Base-by-base conservation (phyloP, 2,329 filamentous ascomycete genomes). In the Colletotrichum neosansevieriae region DNA sequence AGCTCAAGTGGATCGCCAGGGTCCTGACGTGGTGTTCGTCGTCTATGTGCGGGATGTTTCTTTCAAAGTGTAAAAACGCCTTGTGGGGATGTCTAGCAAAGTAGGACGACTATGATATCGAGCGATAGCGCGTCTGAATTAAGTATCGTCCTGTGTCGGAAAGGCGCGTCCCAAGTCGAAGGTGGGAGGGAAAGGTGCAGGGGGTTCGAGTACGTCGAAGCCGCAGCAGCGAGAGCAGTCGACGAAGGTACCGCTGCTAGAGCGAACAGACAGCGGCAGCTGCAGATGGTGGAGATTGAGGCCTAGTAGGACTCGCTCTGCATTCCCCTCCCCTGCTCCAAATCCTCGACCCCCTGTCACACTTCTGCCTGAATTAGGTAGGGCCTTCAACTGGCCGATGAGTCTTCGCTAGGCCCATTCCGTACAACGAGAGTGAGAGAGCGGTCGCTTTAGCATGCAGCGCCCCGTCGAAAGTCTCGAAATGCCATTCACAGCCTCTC, bases 201-300 rank as follows among this genome's bases (percentile, higher is more conserved):
- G 24, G 42, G 50, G n/a, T 38, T 15, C 13, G 15, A 44, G 58
- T 67, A 53, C 38, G 42, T 29, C 29, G 49, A 29, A 44, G 40
- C 42, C 63, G 60, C 65, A 50, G 60, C 61, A 58, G 21, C 36
- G 38, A 54, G 21, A 24, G 61, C 61, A 44, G 60, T 21, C 17
- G 47, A 51, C 36, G 47, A 36, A 61, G 58, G 58, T 61, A 53
- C 36, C 45, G 44, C 32, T 36, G 51, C 29, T 36, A 54, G 34
- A 54, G 1, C 0, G 24, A 53, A 17, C 51, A 49, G 62, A 36
- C 24, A 49, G 40, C 34, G 34, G 40, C 38, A 15, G 36, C 13
- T 40, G 60, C 58, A 60, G 17, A 49, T 68, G 53, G 65, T 64
- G 65, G 65, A 65, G 60, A 68, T 47, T 59, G 47, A 65, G 47